These are phyloP conservation scores for Candida maesae DNA, from an alignment of 805 yeast genomes.

Conservation along the genomic window DNA sequence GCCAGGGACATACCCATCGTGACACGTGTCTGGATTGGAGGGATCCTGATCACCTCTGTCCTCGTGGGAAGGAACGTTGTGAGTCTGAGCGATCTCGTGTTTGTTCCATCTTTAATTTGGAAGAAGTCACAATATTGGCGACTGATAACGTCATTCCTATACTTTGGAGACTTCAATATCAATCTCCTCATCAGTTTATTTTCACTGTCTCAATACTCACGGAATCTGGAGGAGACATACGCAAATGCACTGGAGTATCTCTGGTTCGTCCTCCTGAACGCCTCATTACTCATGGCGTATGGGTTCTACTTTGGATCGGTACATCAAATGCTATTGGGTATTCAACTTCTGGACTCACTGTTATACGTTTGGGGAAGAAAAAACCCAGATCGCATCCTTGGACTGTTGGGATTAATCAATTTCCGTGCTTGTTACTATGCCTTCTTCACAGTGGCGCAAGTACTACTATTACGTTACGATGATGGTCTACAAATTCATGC, in stretches of 20 bases:
- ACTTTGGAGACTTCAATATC: slow-evolving; percentile 17
- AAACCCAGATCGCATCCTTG: slow-evolving; percentile 16
- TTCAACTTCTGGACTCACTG: slow-evolving; percentile 10
- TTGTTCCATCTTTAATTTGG: slow-evolving; percentile 10
- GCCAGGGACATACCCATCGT: slow-evolving; percentile 16
- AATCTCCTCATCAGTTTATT: slow-evolving; percentile 9
- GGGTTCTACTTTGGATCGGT: slow-evolving; percentile 7
- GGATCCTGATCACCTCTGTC: slow-evolving; percentile 11
- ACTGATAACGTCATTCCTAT: slow-evolving; percentile 18
- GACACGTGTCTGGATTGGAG: slow-evolving; percentile 19
- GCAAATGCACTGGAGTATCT: slow-evolving; percentile 11
- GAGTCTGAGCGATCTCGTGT: slow-evolving; percentile 9
- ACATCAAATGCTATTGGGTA: slow-evolving; percentile 6
- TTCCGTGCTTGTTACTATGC: slow-evolving; percentile 19
- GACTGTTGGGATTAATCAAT: slow-evolving; percentile 12
- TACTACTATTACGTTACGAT: slow-evolving; percentile 1
- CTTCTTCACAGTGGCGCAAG: slow-evolving; percentile 1
- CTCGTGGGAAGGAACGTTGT: slow-evolving; percentile 13
- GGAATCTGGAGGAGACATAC: slow-evolving; percentile 15
- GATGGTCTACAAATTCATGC: not conserved
- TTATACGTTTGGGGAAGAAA: slow-evolving; percentile 20
- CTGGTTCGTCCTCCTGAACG: slow-evolving; percentile 19
- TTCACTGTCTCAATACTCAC: slow-evolving; percentile 9
- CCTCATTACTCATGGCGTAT: slow-evolving; percentile 8
- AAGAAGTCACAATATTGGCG: slow-evolving; percentile 22